Evolutionary conservation across 352 stramenopile species (phyloP), one percentile per base, ranked within the genome.

Genomic region (Phytopythium chamaehyphon): DNA sequence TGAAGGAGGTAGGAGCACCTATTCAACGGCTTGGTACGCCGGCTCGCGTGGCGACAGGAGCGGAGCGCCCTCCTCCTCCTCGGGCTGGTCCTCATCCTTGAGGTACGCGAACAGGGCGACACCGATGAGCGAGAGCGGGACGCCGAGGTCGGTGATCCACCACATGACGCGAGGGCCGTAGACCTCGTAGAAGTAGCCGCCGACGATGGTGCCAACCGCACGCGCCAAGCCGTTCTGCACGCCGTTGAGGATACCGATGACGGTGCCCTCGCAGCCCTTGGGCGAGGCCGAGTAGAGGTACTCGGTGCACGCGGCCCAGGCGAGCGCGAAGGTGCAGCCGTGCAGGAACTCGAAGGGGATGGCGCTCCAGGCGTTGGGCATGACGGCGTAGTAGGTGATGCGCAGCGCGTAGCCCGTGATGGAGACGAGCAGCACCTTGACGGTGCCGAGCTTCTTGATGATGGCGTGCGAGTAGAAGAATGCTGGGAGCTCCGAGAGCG

Each of bases 281-380:
- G 80, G 83, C 26, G 83, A 63, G 1, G 76, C 65, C 33, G 69
- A 59, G 61, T 90, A 93, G 3, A 90, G 61, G 58, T 93, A 93
- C 59, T 90, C 73, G 15, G 83, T 90, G 47, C 65, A 78, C 6
- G 80, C 78, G 6, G 83, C 80, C 83, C 77, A 90, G 1, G 77
- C 69, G 48, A 93, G 66, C 14, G 75, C 77, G 48, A 86, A 93
- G 6, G 83, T 90, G 40, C 81, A 54, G 4, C 83, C 79, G 55
- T 93, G 83, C 24, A 93, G 59, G 28, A 90, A 85, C 53, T 90
- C 83, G 55, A 90, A 89, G 0, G 83, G 83, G 42, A 93, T 89
- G 5, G 77, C 83, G 10, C 55, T 67, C 83, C 83, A 93, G 14
- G 79, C 66, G 63, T 90, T 86, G 39, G 75, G 83, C 79, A 93